These are phyloP conservation scores for Beta macrorhiza DNA, from an alignment of 179 eudicot species.

Conservation along the genomic window DNA sequence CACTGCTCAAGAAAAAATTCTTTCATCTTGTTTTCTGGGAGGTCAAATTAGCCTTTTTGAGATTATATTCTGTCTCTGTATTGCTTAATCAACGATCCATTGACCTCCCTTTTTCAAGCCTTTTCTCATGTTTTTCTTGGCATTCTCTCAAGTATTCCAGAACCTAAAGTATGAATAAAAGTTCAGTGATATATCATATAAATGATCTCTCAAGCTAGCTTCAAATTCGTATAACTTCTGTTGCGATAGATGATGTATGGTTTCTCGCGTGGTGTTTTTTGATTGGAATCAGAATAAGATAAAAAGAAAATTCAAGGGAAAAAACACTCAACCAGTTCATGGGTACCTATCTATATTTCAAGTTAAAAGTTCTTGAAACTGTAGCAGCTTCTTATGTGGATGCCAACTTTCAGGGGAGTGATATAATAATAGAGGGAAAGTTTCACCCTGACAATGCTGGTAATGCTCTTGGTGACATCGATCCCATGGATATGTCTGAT, in stretches of 20 bases:
- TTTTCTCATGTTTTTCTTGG: neutral
- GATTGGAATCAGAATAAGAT: neutral
- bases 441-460: conserved; percentile 28
- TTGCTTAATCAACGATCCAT: neutral
- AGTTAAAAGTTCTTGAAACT: conserved; percentile 49
- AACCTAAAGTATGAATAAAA: neutral
- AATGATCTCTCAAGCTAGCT: neutral
- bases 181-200: neutral
- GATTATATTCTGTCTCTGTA: neutral
- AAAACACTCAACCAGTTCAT: neutral
- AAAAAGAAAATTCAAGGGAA: neutral
- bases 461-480: conserved; percentile 57
- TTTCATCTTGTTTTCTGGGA: neutral
- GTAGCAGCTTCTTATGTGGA: conserved; percentile 56
- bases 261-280: neutral
- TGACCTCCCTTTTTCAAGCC: neutral
- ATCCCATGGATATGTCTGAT: conserved; percentile 92
- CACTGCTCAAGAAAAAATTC: neutral
- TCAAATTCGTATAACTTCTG: neutral
- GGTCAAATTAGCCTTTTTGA: neutral
- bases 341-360: neutral
- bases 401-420: conserved; percentile 41
- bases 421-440: conserved; percentile 44
- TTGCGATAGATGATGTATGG: neutral
- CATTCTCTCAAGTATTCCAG: neutral